Evolutionary conservation across 192 early-diverging fungal species (phyloP).

Genomic region (Podila epicladia): DNA sequence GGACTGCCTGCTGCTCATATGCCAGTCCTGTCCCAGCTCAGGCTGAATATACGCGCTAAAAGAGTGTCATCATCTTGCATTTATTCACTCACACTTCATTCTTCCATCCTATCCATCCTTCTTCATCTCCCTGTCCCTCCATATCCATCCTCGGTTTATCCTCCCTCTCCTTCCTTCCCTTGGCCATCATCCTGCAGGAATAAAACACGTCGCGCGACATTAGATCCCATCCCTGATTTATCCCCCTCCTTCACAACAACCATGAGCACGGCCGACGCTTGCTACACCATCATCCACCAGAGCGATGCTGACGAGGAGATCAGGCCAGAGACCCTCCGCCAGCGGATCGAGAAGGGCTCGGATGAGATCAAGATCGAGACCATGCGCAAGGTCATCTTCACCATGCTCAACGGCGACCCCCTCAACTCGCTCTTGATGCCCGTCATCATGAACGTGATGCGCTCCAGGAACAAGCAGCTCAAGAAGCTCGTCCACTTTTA

Average conservation of each 20-base stretch:
- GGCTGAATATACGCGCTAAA: too few species aligned
- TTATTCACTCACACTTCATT: not conserved
- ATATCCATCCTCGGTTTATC: not conserved
- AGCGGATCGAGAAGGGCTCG: slow-evolving; percentile 88
- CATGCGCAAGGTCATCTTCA: slow-evolving; percentile 91
- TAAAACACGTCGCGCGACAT: too few species aligned
- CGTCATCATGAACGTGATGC: slow-evolving; percentile 98
- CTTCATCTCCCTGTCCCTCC: not conserved
- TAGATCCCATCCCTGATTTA: not conserved
- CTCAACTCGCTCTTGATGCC: slow-evolving; percentile 93
- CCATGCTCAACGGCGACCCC: slow-evolving; percentile 94
- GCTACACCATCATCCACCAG: slow-evolving; percentile 71
- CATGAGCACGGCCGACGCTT: slow-evolving; percentile 60
- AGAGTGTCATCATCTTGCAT: slow-evolving; percentile 1
- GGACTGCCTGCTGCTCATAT: too few species aligned
- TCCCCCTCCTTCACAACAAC: not conserved
- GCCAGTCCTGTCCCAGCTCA: too few species aligned
- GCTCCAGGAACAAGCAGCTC: slow-evolving; percentile 93
- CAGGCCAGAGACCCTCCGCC: slow-evolving; percentile 75
- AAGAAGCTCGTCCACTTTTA: slow-evolving; percentile 98
- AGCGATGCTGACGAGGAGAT: slow-evolving; percentile 74
- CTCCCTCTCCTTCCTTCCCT: not conserved
- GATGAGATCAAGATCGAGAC: slow-evolving; percentile 94
- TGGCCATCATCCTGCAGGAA: not conserved
- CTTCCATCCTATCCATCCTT: not conserved